Base-by-base conservation (phyloP, 768 basidiomycete genomes). In the Tylopilus rubrobrunneus region DNA sequence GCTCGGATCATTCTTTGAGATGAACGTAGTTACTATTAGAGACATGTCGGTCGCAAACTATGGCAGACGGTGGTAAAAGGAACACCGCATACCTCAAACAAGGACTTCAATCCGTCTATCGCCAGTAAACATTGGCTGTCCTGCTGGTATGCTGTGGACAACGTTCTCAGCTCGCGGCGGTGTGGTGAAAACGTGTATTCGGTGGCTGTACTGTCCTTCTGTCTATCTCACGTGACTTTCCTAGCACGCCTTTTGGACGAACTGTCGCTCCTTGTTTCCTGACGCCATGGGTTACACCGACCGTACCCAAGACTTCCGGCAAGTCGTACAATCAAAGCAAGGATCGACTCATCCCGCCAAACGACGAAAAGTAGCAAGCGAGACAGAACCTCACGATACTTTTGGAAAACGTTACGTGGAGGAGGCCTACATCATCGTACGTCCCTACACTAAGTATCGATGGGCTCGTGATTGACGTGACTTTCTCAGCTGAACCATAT, bases 381-480 rank as follows among this genome's bases (percentile, higher is more conserved):
- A 76, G 52, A 62, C 53, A 12, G 71, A 73, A 57, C 66, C 66
- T 59, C 73, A 74, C 46, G 72, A 71, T 46, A 67, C 74, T 58
- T 67, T 84, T 53, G 82, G 78, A 57, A 86, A 85, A 68, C 79
- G 82, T 60, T 94, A 87, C 68, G 64, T 92, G 49, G 69, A 76
- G 53, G 89, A 94, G 63, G 92, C 86, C 7, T 86, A 91, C 64
- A 79, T 76, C 40, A 81, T 93, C 58, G 91, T 80, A 66, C 56
- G 74, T 64, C 37, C 5, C 27, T 14, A 27, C 49, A 34, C 45
- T 14, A 7, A 23, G 25, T 40, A 19, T 31, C 28, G 15, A 8
- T 36, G 34, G 19, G 19, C 39, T 40, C 10, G 23, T 25, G 28
- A 28, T 53, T 57, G 45, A 57, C 27, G 36, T 39, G 27, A 43